A percentile compares a stretch with the other conserved stretches of the same genome.
Evolutionary conservation across 106 monocot species (phyloP).

Genomic region (Apostasia shenzhenica): DNA sequence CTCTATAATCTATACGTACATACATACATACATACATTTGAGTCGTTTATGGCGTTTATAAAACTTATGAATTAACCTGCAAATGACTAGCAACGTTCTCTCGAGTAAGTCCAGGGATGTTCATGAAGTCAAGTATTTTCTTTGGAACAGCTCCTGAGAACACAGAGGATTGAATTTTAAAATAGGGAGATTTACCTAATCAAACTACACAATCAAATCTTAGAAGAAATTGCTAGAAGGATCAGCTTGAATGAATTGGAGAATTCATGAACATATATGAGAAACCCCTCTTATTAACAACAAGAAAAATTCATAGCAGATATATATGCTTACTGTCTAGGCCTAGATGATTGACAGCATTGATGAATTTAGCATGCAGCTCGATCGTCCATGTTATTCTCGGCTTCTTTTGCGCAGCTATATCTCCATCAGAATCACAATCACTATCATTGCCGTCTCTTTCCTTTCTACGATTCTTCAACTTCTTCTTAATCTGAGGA

Average conservation of each 20-base stretch:
- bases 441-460: constrained; percentile 3
- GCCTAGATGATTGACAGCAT: constrained; percentile 18
- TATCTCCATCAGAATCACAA: constrained; percentile 3
- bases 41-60: background rate
- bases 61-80: constrained; percentile 12
- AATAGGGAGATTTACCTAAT: background rate
- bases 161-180: background rate
- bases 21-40: background rate
- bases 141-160: constrained; percentile 22
- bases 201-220: no score
- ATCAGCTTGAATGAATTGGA: no score
- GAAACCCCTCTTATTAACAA: background rate
- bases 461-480: background rate
- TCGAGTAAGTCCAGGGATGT: constrained; percentile 18
- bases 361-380: constrained; percentile 20
- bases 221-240: background rate
- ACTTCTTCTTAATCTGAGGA: background rate
- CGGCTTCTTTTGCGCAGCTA: constrained; percentile 11
- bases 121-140: constrained; percentile 26
- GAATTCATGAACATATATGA: no score
- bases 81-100: constrained; percentile 39
- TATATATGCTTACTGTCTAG: constrained; percentile 17
- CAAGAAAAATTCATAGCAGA: background rate
- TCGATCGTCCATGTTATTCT: constrained; percentile 19
- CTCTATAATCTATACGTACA: background rate